phyloP scores from a whole-genome alignment of 805 yeast species.

The Ogataea paradorogensis region DNA sequence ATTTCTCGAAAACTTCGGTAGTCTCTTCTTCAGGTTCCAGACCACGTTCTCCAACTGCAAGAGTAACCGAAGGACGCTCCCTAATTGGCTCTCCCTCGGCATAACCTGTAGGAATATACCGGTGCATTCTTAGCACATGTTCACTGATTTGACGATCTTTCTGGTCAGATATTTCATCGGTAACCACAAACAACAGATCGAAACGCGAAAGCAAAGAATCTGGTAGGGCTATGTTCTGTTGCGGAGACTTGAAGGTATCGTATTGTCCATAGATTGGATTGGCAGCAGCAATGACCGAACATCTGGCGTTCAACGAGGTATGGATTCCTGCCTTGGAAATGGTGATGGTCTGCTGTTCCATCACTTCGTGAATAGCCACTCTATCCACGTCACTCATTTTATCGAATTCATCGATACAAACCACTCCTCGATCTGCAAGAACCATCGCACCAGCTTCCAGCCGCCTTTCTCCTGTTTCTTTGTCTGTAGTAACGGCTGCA shows the following conservation, averaged over 20 bases:
- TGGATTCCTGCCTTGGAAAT: conserved; percentile 98
- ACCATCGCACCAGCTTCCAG: conserved; percentile 99
- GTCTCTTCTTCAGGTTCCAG: conserved; percentile 45
- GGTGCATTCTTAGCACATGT: conserved; percentile 91
- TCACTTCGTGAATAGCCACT: conserved; percentile 98
- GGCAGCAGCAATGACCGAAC: conserved; percentile 97
- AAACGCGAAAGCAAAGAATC: conserved; percentile 96
- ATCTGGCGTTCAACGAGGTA: conserved; percentile 92
- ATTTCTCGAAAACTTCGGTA: conserved; percentile 77
- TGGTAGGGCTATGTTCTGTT: conserved; percentile 93
- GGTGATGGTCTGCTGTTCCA: conserved; percentile 99
- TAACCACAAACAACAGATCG: conserved; percentile 90
- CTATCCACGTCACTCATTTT: conserved; percentile 96
- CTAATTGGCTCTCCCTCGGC: conserved; percentile 92
- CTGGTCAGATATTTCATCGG: conserved; percentile 86
- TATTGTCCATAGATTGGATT: conserved; percentile 97
- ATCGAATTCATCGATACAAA: conserved; percentile 98
- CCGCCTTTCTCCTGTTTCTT: conserved; percentile 94
- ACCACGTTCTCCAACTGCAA: conserved; percentile 75
- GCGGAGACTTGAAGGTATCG: conserved; percentile 94
- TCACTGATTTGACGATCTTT: conserved; percentile 87
- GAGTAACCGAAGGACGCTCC: conserved; percentile 64
- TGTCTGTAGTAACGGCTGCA: conserved; percentile 95
- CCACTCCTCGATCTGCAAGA: conserved; percentile 93
- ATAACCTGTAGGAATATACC: conserved; percentile 82